Evolutionary conservation across 305 asterid species (phyloP).

Genomic region (Fraxinus baroniana): DNA sequence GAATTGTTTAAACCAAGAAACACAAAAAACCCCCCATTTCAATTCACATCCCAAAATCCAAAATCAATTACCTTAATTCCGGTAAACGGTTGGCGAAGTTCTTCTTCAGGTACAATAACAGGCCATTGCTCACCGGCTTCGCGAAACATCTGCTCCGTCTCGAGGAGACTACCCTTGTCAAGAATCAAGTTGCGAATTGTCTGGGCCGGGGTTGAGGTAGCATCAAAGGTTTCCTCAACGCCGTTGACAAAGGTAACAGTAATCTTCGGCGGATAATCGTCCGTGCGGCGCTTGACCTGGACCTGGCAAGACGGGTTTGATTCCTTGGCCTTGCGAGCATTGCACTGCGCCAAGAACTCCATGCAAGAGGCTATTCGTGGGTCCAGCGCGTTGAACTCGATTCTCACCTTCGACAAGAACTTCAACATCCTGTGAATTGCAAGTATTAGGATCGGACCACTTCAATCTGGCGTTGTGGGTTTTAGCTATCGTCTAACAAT

Average conservation of each 20-base stretch:
- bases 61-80: slow-evolving; percentile 62
- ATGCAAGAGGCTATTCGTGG: slow-evolving; percentile 80
- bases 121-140: slow-evolving; percentile 98
- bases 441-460: background rate
- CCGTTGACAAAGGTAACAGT: slow-evolving; percentile 87
- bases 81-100: slow-evolving; percentile 55
- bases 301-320: slow-evolving; percentile 86
- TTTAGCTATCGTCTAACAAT: background rate
- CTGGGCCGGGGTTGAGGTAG: slow-evolving; percentile 82
- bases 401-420: slow-evolving; percentile 78
- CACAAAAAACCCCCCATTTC: background rate
- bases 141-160: slow-evolving; percentile 88
- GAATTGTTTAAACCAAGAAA: slow-evolving; percentile 28
- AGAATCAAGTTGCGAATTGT: slow-evolving; percentile 74
- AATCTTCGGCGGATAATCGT: slow-evolving; percentile 80
- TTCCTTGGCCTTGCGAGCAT: slow-evolving; percentile 82
- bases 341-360: slow-evolving; percentile 94
- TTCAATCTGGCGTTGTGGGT: background rate
- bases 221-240: slow-evolving; percentile 75
- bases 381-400: slow-evolving; percentile 92
- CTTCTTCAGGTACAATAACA: slow-evolving; percentile 66
- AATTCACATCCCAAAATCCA: background rate
- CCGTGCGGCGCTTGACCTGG: slow-evolving; percentile 89
- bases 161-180: slow-evolving; percentile 74
- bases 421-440: slow-evolving; percentile 53